Percentiles rank a stretch among this genome's conserved stretches.
Conservation (phyloP, 176 grass and related monocot species). For the Poa pratensis region DNA sequence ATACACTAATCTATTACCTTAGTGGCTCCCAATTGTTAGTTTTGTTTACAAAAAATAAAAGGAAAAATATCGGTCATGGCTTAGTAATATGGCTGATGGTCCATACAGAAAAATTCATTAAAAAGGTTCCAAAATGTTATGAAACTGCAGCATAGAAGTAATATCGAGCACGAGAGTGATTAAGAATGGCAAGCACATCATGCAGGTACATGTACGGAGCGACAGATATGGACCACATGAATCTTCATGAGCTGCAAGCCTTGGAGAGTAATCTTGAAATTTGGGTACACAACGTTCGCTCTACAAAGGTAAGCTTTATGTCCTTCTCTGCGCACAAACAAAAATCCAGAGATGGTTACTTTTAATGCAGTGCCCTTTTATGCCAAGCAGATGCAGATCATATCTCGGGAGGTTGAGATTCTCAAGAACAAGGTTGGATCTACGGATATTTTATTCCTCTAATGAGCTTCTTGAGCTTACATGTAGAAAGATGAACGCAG, state of each 20-base stretch:
- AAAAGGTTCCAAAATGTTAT: slow-evolving; percentile 12
- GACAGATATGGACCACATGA: slow-evolving; percentile 53
- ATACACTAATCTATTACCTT: not conserved
- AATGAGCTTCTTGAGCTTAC: not conserved
- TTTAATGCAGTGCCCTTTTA: slow-evolving; percentile 3
- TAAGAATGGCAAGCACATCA: slow-evolving; percentile 15
- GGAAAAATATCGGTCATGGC: not conserved
- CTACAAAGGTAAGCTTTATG: slow-evolving; percentile 52
- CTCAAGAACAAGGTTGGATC: slow-evolving; percentile 76
- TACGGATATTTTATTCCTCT: slow-evolving; percentile 1
- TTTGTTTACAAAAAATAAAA: slow-evolving; percentile 10
- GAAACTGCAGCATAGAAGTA: slow-evolving; percentile 13
- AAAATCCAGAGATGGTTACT: not conserved
- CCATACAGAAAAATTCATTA: slow-evolving; percentile 14
- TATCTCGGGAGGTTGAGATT: slow-evolving; percentile 71
- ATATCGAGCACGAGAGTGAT: slow-evolving; percentile 3
- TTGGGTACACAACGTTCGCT: slow-evolving; percentile 66
- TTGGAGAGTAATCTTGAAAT: slow-evolving; percentile 80
- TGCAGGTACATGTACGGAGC: slow-evolving; percentile 72
- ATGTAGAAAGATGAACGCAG: not conserved
- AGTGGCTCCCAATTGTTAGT: not conserved
- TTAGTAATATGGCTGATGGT: slow-evolving; percentile 1
- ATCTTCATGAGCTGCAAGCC: slow-evolving; percentile 68
- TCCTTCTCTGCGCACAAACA: not conserved
- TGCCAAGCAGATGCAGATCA: slow-evolving; percentile 77